Conservation (phyloP, 2,329 filamentous ascomycete species). For the Aspergillus puulaauensis region DNA sequence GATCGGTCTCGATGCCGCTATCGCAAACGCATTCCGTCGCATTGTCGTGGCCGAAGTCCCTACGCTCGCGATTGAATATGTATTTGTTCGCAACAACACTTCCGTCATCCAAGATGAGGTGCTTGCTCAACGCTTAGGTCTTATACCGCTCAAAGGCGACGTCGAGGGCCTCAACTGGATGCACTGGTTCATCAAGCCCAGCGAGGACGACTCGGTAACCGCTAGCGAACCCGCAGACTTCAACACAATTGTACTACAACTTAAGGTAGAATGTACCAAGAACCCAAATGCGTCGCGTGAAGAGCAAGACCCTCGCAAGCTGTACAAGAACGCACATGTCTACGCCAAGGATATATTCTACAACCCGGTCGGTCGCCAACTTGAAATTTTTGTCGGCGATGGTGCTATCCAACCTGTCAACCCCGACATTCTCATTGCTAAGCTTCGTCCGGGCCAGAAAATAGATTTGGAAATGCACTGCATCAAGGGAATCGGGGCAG, state of each 20-base stretch:
- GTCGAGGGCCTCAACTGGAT: conserved; percentile 77
- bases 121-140: conserved; percentile 81
- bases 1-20: conserved; percentile 83
- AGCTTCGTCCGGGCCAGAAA: conserved; percentile 85
- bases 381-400: conserved; percentile 64
- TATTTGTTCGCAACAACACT: conserved; percentile 94
- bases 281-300: conserved; percentile 69
- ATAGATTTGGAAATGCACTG: conserved; percentile 89
- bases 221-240: conserved; percentile 64
- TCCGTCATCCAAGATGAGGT: conserved; percentile 98
- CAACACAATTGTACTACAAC: conserved; percentile 79
- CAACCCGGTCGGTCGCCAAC: conserved; percentile 71
- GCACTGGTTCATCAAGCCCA: conserved; percentile 75
- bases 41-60: conserved; percentile 94
- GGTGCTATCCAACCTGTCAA: conserved; percentile 74
- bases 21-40: conserved; percentile 95
- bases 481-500: conserved; percentile 88
- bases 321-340: conserved; percentile 82
- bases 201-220: conserved; percentile 56
- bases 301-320: conserved; percentile 77
- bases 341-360: conserved; percentile 79
- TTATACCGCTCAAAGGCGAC: conserved; percentile 83
- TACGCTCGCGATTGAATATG: conserved; percentile 88
- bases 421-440: conserved; percentile 90
- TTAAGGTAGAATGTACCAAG: conserved; percentile 77